Evolutionary conservation across 2,329 filamentous ascomycete species (phyloP).

Genomic region (Myriosclerotinia curreyana): DNA sequence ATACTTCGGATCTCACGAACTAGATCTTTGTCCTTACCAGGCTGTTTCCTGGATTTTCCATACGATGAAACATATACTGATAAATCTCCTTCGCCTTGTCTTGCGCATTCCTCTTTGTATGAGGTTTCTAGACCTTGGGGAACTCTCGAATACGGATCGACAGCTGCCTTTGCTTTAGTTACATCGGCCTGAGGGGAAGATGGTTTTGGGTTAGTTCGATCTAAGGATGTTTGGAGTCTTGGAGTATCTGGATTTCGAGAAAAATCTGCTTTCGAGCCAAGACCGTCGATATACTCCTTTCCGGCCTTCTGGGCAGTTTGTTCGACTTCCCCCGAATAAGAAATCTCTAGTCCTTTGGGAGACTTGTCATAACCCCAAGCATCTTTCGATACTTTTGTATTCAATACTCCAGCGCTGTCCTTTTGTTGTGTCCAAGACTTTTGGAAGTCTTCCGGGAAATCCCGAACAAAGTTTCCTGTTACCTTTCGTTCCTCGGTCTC

Average conservation of each 20-base stretch:
- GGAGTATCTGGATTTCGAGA: slow-evolving; percentile 30
- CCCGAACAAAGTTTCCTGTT: slow-evolving; percentile 50
- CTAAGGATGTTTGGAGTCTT: slow-evolving; percentile 37
- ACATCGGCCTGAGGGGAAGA: not conserved
- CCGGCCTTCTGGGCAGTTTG: slow-evolving; percentile 31
- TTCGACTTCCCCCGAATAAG: slow-evolving; percentile 25
- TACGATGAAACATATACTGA: slow-evolving; percentile 25
- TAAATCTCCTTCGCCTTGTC: slow-evolving; percentile 26
- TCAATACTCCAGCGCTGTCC: slow-evolving; percentile 25
- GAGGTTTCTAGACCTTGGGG: slow-evolving; percentile 20
- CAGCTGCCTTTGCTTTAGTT: not conserved
- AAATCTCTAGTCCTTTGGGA: slow-evolving; percentile 19
- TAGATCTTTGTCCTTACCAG: slow-evolving; percentile 37
- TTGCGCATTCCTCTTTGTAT: slow-evolving; percentile 20
- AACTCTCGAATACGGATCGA: slow-evolving; percentile 19
- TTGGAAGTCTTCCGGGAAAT: slow-evolving; percentile 53
- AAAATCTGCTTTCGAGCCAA: slow-evolving; percentile 27
- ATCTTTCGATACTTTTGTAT: slow-evolving; percentile 22
- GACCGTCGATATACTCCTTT: slow-evolving; percentile 31
- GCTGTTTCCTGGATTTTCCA: slow-evolving; percentile 18
- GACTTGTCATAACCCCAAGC: slow-evolving; percentile 21
- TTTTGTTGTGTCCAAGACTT: slow-evolving; percentile 43
- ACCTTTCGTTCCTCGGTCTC: slow-evolving; percentile 31
- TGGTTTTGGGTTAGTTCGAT: slow-evolving; percentile 26
- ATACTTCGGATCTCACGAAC: slow-evolving; percentile 42